These are phyloP conservation scores for Aurantiochytrium sp. DNA, from an alignment of 108 stramenopile species.

Conservation along the genomic window DNA sequence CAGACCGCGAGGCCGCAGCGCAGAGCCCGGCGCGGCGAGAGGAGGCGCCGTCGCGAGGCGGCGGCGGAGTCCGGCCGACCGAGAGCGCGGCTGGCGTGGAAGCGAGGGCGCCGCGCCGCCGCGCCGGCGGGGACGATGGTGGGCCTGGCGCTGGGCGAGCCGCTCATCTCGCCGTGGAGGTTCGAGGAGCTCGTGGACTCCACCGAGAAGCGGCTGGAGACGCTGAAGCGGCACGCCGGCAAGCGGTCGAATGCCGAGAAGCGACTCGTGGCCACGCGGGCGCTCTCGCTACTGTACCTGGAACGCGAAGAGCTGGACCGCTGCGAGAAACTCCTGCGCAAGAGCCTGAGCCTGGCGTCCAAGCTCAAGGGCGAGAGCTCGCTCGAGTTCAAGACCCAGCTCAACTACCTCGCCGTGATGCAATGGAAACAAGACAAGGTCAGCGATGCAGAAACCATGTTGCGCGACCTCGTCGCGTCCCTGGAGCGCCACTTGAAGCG, in stretches of 20 bases:
- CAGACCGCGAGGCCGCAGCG: no score
- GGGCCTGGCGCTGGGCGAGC: neutral
- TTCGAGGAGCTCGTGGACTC: neutral
- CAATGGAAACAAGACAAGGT: neutral
- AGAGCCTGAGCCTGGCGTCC: neutral
- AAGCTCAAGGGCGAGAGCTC: neutral
- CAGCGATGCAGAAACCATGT: neutral
- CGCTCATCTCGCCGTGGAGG: neutral
- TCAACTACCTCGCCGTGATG: constrained; percentile 10
- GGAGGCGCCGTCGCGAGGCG: no score
- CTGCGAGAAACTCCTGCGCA: neutral
- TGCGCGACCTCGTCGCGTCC: neutral
- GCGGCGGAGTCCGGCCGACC: no score
- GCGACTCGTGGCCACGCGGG: neutral
- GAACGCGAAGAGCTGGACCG: neutral
- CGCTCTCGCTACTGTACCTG: neutral
- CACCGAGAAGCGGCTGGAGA: neutral
- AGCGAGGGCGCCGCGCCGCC: no score
- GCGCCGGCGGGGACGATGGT: no score
- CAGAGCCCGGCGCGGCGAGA: no score
- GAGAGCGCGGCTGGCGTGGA: no score
- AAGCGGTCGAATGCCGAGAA: neutral
- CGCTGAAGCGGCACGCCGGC: neutral
- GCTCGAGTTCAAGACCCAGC: neutral
- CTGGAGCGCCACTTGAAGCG: neutral